phyloP scores from a whole-genome alignment of 768 basidiomycete species.

The Hygrocybe coccinea region DNA sequence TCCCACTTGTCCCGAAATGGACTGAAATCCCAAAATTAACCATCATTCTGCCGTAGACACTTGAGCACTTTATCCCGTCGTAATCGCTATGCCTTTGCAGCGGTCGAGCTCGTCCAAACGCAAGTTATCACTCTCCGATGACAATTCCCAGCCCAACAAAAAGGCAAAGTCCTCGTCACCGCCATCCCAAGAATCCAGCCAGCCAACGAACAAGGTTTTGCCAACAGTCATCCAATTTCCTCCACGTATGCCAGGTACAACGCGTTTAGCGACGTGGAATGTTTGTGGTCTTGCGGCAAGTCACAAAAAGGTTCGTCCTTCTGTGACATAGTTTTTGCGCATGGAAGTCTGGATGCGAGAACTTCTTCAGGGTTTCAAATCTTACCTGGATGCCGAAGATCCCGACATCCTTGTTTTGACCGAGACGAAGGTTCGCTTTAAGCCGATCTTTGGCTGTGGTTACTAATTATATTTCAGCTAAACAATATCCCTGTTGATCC shows the following conservation, averaged over 20 bases:
- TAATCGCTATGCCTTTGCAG: background rate
- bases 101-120: background rate
- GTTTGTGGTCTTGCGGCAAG: constrained; percentile 72
- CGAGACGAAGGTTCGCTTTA: constrained; percentile 69
- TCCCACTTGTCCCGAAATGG: no score
- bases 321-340: background rate
- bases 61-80: background rate
- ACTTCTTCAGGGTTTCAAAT: constrained; percentile 62
- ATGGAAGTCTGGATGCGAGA: constrained; percentile 1
- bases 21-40: no score
- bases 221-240: constrained; percentile 61
- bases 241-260: constrained; percentile 39
- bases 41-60: no score
- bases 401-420: constrained; percentile 80
- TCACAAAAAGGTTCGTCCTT: constrained; percentile 61
- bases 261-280: constrained; percentile 71
- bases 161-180: constrained; percentile 2
- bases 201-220: constrained; percentile 70
- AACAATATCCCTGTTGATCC: constrained; percentile 65
- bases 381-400: constrained; percentile 81
- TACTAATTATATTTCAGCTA: constrained; percentile 41
- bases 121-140: background rate
- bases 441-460: background rate
- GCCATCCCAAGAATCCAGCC: constrained; percentile 18
- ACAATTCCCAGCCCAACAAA: background rate